Base-by-base conservation (phyloP, 1,284 basidiomycete species). In the Pyrrhoderma lamaoense region DNA sequence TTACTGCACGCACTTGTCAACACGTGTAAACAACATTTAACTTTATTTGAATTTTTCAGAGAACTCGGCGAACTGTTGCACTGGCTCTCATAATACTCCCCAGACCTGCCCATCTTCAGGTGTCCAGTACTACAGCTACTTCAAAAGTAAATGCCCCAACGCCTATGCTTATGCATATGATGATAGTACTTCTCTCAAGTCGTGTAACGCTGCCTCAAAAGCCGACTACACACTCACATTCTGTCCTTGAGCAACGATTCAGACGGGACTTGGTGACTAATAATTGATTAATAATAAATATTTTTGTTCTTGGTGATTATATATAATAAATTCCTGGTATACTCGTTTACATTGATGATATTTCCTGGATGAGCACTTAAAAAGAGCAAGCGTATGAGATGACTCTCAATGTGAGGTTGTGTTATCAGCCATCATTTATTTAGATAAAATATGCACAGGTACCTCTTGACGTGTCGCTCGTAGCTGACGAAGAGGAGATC, bases 171-270 rank as follows among this genome's bases (percentile, higher is more conserved):
- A 80, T 56, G 75, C 78, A 3, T 82, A 67, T 57, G 61, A 66
- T 2, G 73, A 69, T 56, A 71, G 69, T 2, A 76, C 74, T n/a
- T 77, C 77, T 8, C 65, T 81, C 27, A 76, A 66, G 64, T 76
- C 69, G 1, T 80, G 79, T 61, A 53, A 65, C 42, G 65, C 71
- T 14, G 47, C 56, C 25, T 60, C 62, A 37, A 67, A 64, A 9
- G 71, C 77, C 2, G 70, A 76, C 55, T 80, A 79, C 58, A 77
- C 75, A 22, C 46, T 79, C 35, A 79, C 76, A 3, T 79, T 79
- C 68, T 80, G 77, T 60, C 76, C 77, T 31, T 31, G 11, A 31
- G 5, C 11, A 11, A 11, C 7, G 5, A 5, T 31, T 31, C 11
- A 11, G 27, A n/a, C n/a, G n/a, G n/a, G n/a, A n/a, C n/a, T n/a